phyloP scores from a whole-genome alignment of 169 alveolate species.

The Eimeria maxima region DNA sequence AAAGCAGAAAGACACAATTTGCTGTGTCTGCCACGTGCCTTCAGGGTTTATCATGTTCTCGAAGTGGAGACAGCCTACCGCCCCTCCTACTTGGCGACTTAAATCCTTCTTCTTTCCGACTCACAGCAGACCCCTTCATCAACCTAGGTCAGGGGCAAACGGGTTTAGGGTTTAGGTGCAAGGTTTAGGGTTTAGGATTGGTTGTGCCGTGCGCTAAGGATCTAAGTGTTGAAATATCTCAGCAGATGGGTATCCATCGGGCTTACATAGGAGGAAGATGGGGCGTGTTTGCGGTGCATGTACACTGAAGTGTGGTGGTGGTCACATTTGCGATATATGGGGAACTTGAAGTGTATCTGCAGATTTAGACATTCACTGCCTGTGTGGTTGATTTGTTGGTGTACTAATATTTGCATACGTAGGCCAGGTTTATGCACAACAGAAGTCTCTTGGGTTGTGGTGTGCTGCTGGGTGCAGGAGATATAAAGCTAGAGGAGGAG shows the following conservation, averaged over 20 bases:
- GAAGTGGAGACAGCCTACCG: conserved; percentile 1
- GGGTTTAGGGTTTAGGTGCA: neutral
- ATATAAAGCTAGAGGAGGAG: neutral
- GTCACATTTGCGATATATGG: neutral
- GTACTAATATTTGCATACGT: too few relatives aligned
- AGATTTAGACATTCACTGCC: too few relatives aligned
- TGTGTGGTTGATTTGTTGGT: too few relatives aligned
- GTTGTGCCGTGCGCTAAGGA: too few relatives aligned
- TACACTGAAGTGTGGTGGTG: too few relatives aligned
- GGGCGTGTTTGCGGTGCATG: too few relatives aligned
- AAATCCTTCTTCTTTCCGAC: neutral
- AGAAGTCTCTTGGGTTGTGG: neutral
- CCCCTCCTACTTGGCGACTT: conserved; percentile 26
- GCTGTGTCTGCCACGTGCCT: neutral
- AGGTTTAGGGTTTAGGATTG: neutral
- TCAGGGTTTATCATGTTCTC: conserved; percentile 13
- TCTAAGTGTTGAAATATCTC: too few relatives aligned
- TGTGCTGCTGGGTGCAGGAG: conserved; percentile 23
- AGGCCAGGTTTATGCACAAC: too few relatives aligned
- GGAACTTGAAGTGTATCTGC: neutral
- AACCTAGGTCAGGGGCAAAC: neutral
- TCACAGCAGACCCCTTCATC: neutral
- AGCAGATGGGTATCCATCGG: too few relatives aligned
- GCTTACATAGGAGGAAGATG: too few relatives aligned
- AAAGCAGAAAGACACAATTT: neutral